Evolutionary conservation across 345 rosid genomes (phyloP), one percentile per base, ranked within the genome.

Genomic region (Gossypium rotundifolium): DNA sequence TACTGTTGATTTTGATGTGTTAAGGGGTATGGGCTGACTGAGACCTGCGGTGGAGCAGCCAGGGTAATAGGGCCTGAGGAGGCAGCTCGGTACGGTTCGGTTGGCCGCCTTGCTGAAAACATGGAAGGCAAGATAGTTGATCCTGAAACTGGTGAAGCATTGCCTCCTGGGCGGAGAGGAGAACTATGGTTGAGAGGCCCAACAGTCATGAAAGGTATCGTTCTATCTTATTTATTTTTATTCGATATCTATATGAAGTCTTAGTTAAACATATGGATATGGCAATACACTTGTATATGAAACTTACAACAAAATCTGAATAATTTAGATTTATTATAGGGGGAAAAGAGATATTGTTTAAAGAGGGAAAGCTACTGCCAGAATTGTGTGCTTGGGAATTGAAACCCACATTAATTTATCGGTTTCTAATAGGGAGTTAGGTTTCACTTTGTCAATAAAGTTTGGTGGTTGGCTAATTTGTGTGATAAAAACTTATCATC

Each of bases 121-220:
- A 68, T 87, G 80, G 96, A 91, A 77, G 98, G 91, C 16, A 92
- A 87, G 83, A 88, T 94, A 48, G 94, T 94, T 57, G 97, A 94
- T 86, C 91, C 89, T 20, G 82, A 53, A n/a, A 88, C 88, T 4
- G 97, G 93, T 70, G 85, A 88, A 72, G 85, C 90, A 52, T 71
- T 94, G 61, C 85, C 87, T 70, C 94, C 97, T 6, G 97, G 90
- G 7, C 84, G 82, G 76, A 87, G 81, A 73, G 98, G 97, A 65
- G 98, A 94, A 81, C 83, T 94, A 14, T 91, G 94, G 97, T 71
- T 92, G 71, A 83, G 95, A 76, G 95, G 97, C 40, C 94, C 97
- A 11, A 69, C 84, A 48, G 44, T 92, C 76, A 92, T 92, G 98
- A 88, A 84, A 83, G 93, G 98, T 92, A 81, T 48, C 4, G 2